Conservation (phyloP, 352 stramenopile genomes). For the Globisporangium uncinulatum region DNA sequence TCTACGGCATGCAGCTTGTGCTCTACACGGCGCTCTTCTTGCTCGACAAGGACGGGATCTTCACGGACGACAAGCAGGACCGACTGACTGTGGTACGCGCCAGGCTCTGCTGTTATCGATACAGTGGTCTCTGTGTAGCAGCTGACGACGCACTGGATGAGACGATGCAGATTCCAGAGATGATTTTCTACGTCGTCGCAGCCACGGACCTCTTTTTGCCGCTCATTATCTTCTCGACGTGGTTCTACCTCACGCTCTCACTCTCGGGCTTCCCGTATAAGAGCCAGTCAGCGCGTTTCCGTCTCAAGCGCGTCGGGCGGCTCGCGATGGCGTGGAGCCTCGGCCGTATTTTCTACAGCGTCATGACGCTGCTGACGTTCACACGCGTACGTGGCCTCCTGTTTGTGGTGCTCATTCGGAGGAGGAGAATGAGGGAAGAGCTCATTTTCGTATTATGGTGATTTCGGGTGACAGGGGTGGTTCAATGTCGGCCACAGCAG, state of each 20-base stretch:
- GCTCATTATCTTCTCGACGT: conserved; percentile 86
- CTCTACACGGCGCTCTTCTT: conserved; percentile 89
- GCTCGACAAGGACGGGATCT: conserved; percentile 75
- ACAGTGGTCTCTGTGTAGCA: not conserved
- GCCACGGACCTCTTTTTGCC: conserved; percentile 85
- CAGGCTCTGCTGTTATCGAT: not conserved
- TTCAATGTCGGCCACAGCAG: conserved; percentile 74
- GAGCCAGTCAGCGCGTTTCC: conserved; percentile 43
- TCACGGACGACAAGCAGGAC: conserved; percentile 64
- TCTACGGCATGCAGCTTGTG: conserved; percentile 87
- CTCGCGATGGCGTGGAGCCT: conserved; percentile 81
- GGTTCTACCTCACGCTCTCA: conserved; percentile 85
- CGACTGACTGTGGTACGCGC: conserved; percentile 51
- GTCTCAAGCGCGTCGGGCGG: conserved; percentile 50
- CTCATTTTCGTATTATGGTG: not conserved
- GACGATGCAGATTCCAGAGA: conserved; percentile 48
- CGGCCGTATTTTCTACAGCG: conserved; percentile 82
- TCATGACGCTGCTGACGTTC: conserved; percentile 85
- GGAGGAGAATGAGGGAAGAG: not conserved
- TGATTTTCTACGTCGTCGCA: conserved; percentile 79
- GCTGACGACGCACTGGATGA: not conserved
- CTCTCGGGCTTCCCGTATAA: conserved; percentile 88
- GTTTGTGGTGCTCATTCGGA: not conserved
- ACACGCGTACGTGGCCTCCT: conserved; percentile 42
- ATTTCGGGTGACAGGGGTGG: conserved; percentile 46